Evolutionary conservation across 2,329 filamentous ascomycete species (phyloP), one percentile per base, ranked within the genome.

Genomic region (Moelleriella libera): DNA sequence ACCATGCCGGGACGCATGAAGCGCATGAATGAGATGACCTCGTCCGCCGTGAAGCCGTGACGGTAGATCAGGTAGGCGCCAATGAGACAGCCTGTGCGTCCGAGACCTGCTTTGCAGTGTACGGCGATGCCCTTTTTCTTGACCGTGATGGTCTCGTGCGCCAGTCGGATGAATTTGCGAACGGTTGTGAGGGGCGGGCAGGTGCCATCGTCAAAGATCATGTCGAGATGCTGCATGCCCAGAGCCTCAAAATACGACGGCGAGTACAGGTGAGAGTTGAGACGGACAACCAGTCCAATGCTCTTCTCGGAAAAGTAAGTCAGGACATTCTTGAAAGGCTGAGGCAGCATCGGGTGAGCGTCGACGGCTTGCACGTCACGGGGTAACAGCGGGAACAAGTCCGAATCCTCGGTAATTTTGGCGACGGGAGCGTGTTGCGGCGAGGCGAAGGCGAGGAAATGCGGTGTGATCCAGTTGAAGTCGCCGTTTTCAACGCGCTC

Each of bases 1-100:
- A 98, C 92, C 92, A 98, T 98, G 47, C 92, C 92, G 0, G 92
- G 92, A 49, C 90, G 79, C 90, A 97, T 97, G 69, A 98, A 98
- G 51, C 90, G 83, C 90, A 98, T 97, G 66, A 89, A 98, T 3
- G 89, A 85, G 62, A 97, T 97, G 58, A 95, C 80, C 68, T 96
- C 90, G 60, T 97, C 95, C 54, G 92, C 92, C 5, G 90, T 97
- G 66, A 97, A 98, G 49, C 88, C 92, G 64, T 97, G 85, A 54
- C 89, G 81, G 71, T 98, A 98, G 61, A 98, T 97, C 51, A 98
- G 75, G 61, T 98, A 98, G 32, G 92, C 92, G 49, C 92, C 92
- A 59, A 98, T 98, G 53, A 98, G 71, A 63, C 92, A 98, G 11
- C 92, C 92, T 1, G 92, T 98, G 44, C 92, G 83, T 30, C 92